Evolutionary conservation across 306 rosid genomes (phyloP).

Genomic region (Trichosanthes truncata): DNA sequence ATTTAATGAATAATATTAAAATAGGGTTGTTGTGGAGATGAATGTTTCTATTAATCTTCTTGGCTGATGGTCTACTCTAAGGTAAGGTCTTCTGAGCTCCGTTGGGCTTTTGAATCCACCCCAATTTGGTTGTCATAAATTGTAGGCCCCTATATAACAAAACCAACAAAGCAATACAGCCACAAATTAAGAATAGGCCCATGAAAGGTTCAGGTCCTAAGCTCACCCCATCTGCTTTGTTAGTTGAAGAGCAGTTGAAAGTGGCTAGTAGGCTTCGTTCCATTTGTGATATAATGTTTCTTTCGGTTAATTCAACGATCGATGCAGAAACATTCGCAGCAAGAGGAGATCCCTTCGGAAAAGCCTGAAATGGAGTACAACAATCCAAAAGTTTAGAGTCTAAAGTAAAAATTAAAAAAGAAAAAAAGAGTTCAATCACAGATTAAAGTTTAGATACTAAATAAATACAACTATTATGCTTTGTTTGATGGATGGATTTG

Average conservation of each 20-base stretch:
- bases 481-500: too few relatives aligned
- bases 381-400: neutral
- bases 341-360: conserved; percentile 24
- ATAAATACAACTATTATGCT: too few relatives aligned
- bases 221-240: neutral
- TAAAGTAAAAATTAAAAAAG: neutral
- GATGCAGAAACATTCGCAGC: conserved; percentile 23
- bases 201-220: conserved; percentile 35
- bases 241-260: conserved; percentile 18
- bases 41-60: neutral
- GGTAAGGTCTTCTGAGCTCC: neutral
- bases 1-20: too few relatives aligned
- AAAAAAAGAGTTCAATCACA: too few relatives aligned
- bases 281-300: conserved; percentile 17
- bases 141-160: neutral
- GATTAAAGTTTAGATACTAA: too few relatives aligned
- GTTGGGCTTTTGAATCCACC: neutral
- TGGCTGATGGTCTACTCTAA: neutral
- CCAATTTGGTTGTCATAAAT: neutral
- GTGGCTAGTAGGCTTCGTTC: conserved; percentile 20
- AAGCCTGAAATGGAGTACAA: conserved; percentile 16
- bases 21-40: too few relatives aligned
- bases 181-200: conserved; percentile 24
- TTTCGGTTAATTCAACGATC: conserved; percentile 20
- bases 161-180: conserved; percentile 13